phyloP scores from a whole-genome alignment of 208 protist species.

The Crithidia sp. region DNA sequence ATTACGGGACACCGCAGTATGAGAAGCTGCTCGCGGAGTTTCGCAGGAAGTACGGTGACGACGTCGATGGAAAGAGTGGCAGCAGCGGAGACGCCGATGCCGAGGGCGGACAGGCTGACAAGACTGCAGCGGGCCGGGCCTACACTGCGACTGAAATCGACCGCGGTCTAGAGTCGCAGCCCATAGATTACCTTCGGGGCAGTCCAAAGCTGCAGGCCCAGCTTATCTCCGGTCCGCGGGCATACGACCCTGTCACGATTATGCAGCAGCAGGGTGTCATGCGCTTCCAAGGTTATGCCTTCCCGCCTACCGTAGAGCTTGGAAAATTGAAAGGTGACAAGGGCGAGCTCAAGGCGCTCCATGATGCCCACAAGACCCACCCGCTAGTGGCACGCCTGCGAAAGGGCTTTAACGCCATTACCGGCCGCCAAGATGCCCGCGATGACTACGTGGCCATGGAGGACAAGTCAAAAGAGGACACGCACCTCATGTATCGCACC shows the following conservation, averaged over 20 bases:
- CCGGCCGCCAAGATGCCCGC: constrained; percentile 37
- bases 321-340: constrained; percentile 72
- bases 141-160: constrained; percentile 71
- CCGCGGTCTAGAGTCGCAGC: constrained; percentile 68
- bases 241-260: constrained; percentile 74
- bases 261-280: constrained; percentile 86
- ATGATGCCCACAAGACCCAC: constrained; percentile 41
- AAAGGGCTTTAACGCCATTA: constrained; percentile 44
- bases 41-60: constrained; percentile 60
- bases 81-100: neutral
- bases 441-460: constrained; percentile 58
- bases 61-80: constrained; percentile 1
- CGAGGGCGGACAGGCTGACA: constrained; percentile 6
- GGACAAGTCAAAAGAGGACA: constrained; percentile 56
- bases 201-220: constrained; percentile 68
- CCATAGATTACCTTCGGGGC: constrained; percentile 78
- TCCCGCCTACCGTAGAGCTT: constrained; percentile 77
- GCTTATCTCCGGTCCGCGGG: constrained; percentile 65
- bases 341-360: constrained; percentile 31
- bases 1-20: constrained; percentile 79
- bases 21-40: constrained; percentile 68
- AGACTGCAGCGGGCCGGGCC: constrained; percentile 4
- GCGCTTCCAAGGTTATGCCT: constrained; percentile 87
- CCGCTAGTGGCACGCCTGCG: constrained; percentile 38
- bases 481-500: constrained; percentile 61